These are phyloP conservation scores for Pythium sp. DNA, from an alignment of 352 stramenopile genomes.

Conservation along the genomic window DNA sequence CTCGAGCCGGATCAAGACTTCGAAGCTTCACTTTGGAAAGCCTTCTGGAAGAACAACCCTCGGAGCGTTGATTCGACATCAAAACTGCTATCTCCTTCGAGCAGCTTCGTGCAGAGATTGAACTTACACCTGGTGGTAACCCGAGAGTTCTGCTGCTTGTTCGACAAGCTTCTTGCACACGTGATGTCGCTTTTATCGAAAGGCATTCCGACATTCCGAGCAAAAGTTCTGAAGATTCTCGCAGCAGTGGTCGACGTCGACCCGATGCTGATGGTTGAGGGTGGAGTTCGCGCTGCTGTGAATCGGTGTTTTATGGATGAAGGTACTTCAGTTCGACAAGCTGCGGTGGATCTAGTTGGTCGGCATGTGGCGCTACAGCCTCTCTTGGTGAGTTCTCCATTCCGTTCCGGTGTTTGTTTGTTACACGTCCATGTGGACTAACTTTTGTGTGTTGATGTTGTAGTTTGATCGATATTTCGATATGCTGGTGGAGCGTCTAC, in stretches of 20 bases:
- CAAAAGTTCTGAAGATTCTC: constrained; percentile 76
- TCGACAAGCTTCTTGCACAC: constrained; percentile 66
- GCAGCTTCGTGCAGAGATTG: constrained; percentile 39
- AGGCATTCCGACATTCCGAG: constrained; percentile 65
- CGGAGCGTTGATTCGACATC: constrained; percentile 35
- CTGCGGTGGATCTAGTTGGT: constrained; percentile 81
- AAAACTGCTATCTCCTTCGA: constrained; percentile 42
- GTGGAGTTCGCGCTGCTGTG: constrained; percentile 52
- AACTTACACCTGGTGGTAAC: constrained; percentile 47
- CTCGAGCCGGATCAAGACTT: neutral
- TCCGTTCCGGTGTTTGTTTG: neutral
- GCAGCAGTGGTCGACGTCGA: constrained; percentile 79
- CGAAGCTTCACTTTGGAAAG: constrained; percentile 45
- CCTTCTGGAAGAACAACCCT: constrained; percentile 36
- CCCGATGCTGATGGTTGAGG: constrained; percentile 79
- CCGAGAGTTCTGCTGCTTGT: constrained; percentile 64
- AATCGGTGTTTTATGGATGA: constrained; percentile 72
- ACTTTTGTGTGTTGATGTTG: neutral
- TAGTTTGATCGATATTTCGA: constrained; percentile 85
- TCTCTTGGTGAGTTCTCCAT: constrained; percentile 49
- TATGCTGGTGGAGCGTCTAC: constrained; percentile 63
- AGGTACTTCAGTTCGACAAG: constrained; percentile 76
- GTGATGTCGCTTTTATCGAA: constrained; percentile 77
- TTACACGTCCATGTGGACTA: neutral
- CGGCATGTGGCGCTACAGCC: constrained; percentile 77